Conservation (phyloP, 306 rosid genomes). For the Lathyrus sativus region DNA sequence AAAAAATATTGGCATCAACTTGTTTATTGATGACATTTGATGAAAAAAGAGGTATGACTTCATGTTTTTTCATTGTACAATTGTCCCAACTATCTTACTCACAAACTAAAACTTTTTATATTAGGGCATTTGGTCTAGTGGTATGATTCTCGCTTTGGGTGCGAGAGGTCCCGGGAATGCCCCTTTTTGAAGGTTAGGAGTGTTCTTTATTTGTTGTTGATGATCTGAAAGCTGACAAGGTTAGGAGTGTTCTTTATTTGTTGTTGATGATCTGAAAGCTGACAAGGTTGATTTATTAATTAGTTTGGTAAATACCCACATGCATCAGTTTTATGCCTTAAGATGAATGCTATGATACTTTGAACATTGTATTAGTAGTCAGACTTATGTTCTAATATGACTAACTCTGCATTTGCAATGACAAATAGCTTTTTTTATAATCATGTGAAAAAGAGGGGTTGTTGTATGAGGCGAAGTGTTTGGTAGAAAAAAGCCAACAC, state of each 20-base stretch:
- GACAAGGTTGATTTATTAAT: background rate
- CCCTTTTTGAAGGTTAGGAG: background rate
- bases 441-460: too few relatives aligned
- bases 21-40: background rate
- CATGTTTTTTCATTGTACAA: background rate
- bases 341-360: background rate
- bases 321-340: background rate
- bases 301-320: background rate
- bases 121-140: conserved; percentile 49
- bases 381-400: background rate
- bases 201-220: background rate
- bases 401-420: too few relatives aligned
- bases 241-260: too few relatives aligned
- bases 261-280: background rate
- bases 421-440: too few relatives aligned
- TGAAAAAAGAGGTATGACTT: background rate
- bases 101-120: background rate
- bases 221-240: background rate
- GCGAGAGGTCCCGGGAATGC: conserved; percentile 19
- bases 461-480: too few relatives aligned
- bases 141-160: conserved; percentile 60
- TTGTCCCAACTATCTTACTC: background rate
- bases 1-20: background rate
- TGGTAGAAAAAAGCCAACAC: too few relatives aligned
- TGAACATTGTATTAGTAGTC: background rate